Percentiles rank a stretch among this genome's conserved stretches.
These are phyloP conservation scores for Neobulgaria alba DNA, from an alignment of 2,329 filamentous ascomycete genomes.

Conservation along the genomic window DNA sequence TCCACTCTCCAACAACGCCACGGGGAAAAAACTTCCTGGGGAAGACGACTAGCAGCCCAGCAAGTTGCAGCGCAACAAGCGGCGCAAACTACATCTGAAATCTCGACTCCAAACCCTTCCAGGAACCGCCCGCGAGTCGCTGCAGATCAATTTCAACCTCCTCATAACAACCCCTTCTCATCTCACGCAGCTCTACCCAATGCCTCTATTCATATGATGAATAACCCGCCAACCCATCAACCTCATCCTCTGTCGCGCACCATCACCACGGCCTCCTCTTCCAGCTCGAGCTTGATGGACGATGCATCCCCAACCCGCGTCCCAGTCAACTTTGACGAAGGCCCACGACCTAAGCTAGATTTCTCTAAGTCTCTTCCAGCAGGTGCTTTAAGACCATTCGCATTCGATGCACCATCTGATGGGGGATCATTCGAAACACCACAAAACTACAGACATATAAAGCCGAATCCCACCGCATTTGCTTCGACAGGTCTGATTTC, in stretches of 20 bases:
- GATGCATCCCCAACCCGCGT: constrained; percentile 65
- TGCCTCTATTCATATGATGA: constrained; percentile 44
- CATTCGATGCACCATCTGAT: constrained; percentile 33
- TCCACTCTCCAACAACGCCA: constrained; percentile 83
- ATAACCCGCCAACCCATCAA: constrained; percentile 36
- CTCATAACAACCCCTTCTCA: constrained; percentile 59
- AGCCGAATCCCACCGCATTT: constrained; percentile 74
- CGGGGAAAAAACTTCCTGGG: constrained; percentile 57
- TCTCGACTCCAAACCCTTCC: constrained; percentile 46
- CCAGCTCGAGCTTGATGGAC: constrained; percentile 67
- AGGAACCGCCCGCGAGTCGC: constrained; percentile 64
- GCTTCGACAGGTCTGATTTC: constrained; percentile 92
- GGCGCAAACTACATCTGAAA: constrained; percentile 34
- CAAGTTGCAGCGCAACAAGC: constrained; percentile 25
- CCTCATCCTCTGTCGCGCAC: constrained; percentile 82
- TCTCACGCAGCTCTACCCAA: constrained; percentile 42
- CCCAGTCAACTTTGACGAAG: constrained; percentile 44
- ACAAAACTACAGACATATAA: constrained; percentile 65
- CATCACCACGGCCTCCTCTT: constrained; percentile 79
- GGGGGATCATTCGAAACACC: constrained; percentile 61
- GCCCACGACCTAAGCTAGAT: constrained; percentile 41
- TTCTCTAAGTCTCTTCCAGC: constrained; percentile 73
- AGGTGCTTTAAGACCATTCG: constrained; percentile 45
- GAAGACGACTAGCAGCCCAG: constrained; percentile 48
- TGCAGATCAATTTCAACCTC: constrained; percentile 66